These are phyloP conservation scores for Globisporangium carolinianum DNA, from an alignment of 352 stramenopile genomes.

Conservation along the genomic window DNA sequence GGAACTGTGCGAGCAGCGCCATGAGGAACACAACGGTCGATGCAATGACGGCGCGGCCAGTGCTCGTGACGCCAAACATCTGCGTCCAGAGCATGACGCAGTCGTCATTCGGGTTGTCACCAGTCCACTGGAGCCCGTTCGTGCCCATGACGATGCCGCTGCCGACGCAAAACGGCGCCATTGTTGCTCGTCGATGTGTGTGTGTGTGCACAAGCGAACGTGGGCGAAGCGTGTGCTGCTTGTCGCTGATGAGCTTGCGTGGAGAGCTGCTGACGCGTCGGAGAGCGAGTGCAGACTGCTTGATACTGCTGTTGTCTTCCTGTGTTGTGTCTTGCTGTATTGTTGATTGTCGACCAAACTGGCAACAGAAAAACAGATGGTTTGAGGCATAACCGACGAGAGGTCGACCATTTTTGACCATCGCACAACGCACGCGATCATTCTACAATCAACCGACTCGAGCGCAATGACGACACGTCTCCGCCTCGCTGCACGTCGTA, in stretches of 20 bases:
- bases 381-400: no score
- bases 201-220: neutral
- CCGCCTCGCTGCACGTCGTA: neutral
- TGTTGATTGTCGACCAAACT: no score
- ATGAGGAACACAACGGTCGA: conserved; percentile 46
- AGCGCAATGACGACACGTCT: neutral
- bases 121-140: conserved; percentile 42
- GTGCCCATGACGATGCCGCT: conserved; percentile 60
- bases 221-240: no score
- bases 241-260: no score
- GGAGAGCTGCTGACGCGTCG: no score
- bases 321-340: no score
- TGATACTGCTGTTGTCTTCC: no score
- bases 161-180: conserved; percentile 48
- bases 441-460: no score
- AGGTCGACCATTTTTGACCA: no score
- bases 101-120: conserved; percentile 34
- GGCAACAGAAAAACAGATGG: no score
- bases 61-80: conserved; percentile 46
- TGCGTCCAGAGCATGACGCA: conserved; percentile 64
- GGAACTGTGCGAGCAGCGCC: conserved; percentile 49
- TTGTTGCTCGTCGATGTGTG: conserved; percentile 7
- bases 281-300: no score
- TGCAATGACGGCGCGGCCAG: conserved; percentile 25
- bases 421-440: no score